These are phyloP conservation scores for Trichoderma polysporum DNA, from an alignment of 2,329 filamentous ascomycete species.

Conservation along the genomic window DNA sequence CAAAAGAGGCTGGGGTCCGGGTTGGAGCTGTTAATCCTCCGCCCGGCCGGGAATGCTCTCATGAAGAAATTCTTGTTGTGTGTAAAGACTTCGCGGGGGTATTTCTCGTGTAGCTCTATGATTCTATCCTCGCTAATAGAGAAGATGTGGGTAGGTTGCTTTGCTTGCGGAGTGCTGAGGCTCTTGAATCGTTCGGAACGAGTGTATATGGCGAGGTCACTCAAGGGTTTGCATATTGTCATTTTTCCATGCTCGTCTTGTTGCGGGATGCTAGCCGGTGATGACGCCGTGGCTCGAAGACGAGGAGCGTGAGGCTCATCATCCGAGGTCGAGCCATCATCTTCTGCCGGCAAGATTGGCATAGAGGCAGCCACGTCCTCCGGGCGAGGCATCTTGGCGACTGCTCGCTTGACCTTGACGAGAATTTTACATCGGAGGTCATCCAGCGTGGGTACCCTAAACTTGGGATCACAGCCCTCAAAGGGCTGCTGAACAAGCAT, in stretches of 20 bases:
- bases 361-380: slow-evolving; percentile 35
- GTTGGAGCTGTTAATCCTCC: slow-evolving; percentile 84
- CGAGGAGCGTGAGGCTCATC: slow-evolving; percentile 37
- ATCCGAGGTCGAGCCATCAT: slow-evolving; percentile 46
- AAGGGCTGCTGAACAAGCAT: slow-evolving; percentile 64
- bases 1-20: slow-evolving; percentile 90
- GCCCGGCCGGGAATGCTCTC: slow-evolving; percentile 82
- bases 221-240: slow-evolving; percentile 67
- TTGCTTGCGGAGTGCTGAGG: slow-evolving; percentile 64
- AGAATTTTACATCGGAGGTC: slow-evolving; percentile 78
- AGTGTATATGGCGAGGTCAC: slow-evolving; percentile 79
- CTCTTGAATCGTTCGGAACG: slow-evolving; percentile 77
- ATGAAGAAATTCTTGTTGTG: slow-evolving; percentile 90
- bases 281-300: background rate
- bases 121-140: slow-evolving; percentile 86
- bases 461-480: slow-evolving; percentile 50
- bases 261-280: background rate
- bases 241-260: slow-evolving; percentile 46
- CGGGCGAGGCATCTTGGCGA: slow-evolving; percentile 35
- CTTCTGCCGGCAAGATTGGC: slow-evolving; percentile 29
- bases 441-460: slow-evolving; percentile 65
- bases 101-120: slow-evolving; percentile 54
- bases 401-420: slow-evolving; percentile 71
- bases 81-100: slow-evolving; percentile 72
- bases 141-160: slow-evolving; percentile 69